These are phyloP conservation scores for Ophiostoma australiae DNA, from an alignment of 2,329 filamentous ascomycete genomes.

Conservation along the genomic window DNA sequence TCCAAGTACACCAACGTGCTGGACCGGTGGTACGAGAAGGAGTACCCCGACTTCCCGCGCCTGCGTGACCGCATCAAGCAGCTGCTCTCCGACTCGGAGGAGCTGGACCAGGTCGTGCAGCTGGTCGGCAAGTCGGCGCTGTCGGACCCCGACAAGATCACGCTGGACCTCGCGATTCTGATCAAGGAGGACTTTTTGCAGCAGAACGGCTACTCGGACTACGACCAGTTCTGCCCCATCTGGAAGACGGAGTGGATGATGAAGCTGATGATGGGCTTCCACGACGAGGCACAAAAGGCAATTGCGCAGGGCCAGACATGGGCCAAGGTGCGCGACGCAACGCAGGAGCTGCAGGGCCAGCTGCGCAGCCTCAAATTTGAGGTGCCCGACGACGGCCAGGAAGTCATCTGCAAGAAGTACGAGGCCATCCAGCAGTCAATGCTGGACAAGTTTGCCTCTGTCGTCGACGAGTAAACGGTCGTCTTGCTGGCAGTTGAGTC, in stretches of 20 bases:
- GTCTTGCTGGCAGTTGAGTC: background rate
- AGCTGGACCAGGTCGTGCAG: constrained; percentile 97
- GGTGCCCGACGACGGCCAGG: constrained; percentile 78
- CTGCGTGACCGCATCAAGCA: constrained; percentile 91
- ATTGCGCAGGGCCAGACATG: constrained; percentile 86
- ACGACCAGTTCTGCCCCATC: constrained; percentile 97
- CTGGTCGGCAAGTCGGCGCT: constrained; percentile 95
- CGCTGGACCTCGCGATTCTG: constrained; percentile 81
- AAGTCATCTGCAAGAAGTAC: constrained; percentile 83
- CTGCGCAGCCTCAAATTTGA: constrained; percentile 96
- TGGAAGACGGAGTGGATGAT: constrained; percentile 99
- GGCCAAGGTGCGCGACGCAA: constrained; percentile 88
- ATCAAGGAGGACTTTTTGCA: constrained; percentile 99
- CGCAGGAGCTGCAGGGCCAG: constrained; percentile 75
- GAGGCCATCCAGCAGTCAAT: constrained; percentile 86
- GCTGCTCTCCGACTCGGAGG: constrained; percentile 89
- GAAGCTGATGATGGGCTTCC: constrained; percentile 98
- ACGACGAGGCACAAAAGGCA: constrained; percentile 95
- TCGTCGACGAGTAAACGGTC: constrained; percentile 71
- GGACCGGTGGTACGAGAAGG: constrained; percentile 90
- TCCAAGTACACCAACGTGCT: constrained; percentile 89
- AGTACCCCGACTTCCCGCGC: constrained; percentile 88
- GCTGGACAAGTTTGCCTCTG: constrained; percentile 95
- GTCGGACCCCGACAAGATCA: constrained; percentile 97
- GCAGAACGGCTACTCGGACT: constrained; percentile 98